phyloP scores from a whole-genome alignment of 2,329 filamentous ascomycete species.

The Beauveria caledonica region DNA sequence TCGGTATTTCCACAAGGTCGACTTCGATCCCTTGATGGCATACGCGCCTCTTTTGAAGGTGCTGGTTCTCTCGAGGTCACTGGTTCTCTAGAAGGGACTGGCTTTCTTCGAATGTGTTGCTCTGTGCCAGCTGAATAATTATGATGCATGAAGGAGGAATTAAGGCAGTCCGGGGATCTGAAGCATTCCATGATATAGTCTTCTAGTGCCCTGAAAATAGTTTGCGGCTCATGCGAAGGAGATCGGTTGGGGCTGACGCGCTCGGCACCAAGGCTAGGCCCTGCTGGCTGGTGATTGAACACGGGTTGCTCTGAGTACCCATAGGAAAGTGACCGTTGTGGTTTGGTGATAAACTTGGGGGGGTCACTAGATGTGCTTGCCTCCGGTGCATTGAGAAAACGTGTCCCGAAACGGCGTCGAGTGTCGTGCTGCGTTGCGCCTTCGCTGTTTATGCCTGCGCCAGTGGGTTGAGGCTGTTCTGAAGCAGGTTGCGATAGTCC shows the following conservation, averaged over 20 bases:
- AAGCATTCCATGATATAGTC: constrained; percentile 67
- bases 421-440: not conserved
- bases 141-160: constrained; percentile 56
- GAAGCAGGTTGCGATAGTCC: not conserved
- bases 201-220: constrained; percentile 68
- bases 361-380: not conserved
- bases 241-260: constrained; percentile 13
- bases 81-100: constrained; percentile 23
- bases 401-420: constrained; percentile 2
- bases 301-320: constrained; percentile 34
- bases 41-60: constrained; percentile 27
- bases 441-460: not conserved
- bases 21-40: constrained; percentile 20
- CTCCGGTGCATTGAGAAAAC: not conserved
- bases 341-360: not conserved
- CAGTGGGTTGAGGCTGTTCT: not conserved
- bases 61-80: constrained; percentile 25
- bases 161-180: constrained; percentile 62
- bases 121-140: constrained; percentile 10
- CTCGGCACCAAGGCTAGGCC: not conserved
- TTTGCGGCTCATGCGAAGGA: constrained; percentile 34
- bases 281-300: not conserved
- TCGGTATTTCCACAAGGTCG: constrained; percentile 13
- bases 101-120: constrained; percentile 20
- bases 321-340: constrained; percentile 34